Base-by-base conservation (phyloP, 2,329 filamentous ascomycete species). In the Cucurbitaria berberidis region DNA sequence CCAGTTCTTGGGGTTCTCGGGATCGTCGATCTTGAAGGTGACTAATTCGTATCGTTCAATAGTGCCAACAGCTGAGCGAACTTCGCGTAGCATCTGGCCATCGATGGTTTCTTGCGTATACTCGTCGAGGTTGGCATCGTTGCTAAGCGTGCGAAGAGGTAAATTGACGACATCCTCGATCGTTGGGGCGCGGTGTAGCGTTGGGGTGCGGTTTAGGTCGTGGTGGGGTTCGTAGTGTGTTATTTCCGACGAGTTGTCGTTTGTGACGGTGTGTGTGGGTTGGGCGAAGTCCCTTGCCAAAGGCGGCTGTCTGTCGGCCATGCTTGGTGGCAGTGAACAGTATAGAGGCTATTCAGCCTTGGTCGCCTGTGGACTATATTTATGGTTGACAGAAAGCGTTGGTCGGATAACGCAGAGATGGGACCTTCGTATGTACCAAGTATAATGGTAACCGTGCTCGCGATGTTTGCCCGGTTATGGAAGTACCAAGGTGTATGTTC, bases 1-100 rank as follows among this genome's bases (percentile, higher is more conserved):
- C 89, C 89, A 95, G 74, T 93, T 95, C 81, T 93, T 93, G 0
- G 91, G 90, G 67, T 93, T 93, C 59, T 87, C 89, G 0, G 85
- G 83, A 70, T 95, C 90, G 53, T 86, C 78, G 2, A 87, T 81
- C 3, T 81, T 83, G 68, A 95, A 96, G 0, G 87, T 89, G 29
- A 90, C 86, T 9, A 90, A 77, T 52, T 87, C 84, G 68, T 84
- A 87, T 55, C 70, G 60, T 51, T 77, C 70, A n/a, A 79, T 71
- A 46, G 77, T 72, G 3, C 81, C 80, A 2, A 77, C 79, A 42
- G 87, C 83, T 3, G 89, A 85, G 60, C 76, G 76, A 18, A 81
- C 72, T 34, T 77, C 75, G 61, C 78, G 80, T 21, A 84, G 78
- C 59, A 91, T 89, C 48, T 84, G 79, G n/a, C 89, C 89, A 0